These are phyloP conservation scores for Dysphania ambrosioides DNA, from an alignment of 148 eudicot species.

Conservation along the genomic window DNA sequence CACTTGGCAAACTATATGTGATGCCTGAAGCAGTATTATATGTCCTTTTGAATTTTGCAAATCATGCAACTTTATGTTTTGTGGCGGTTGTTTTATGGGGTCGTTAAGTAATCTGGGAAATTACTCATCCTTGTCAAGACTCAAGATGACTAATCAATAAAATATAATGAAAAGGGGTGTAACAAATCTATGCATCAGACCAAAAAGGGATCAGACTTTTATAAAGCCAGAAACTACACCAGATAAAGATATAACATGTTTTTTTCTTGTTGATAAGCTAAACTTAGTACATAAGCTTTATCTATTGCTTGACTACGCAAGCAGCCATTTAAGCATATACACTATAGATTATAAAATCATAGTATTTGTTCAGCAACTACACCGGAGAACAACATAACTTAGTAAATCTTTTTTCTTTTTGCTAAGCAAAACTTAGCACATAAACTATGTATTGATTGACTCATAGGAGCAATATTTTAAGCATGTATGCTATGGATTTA, in stretches of 20 bases:
- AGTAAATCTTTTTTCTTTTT: no score
- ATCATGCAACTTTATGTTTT: background rate
- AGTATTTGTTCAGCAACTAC: background rate
- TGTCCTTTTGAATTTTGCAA: background rate
- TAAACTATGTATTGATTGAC: background rate
- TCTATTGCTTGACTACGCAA: background rate
- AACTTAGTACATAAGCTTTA: background rate
- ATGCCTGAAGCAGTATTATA: background rate
- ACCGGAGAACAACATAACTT: background rate
- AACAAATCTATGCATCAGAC: no score
- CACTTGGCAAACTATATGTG: background rate
- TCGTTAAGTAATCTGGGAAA: background rate
- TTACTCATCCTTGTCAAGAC: background rate
- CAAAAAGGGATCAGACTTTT: no score
- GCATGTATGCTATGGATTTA: background rate
- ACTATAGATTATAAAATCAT: no score
- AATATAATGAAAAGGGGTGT: background rate
- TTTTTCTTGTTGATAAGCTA: background rate
- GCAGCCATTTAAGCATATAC: background rate
- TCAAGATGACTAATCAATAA: background rate
- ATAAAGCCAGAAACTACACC: background rate
- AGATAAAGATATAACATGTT: background rate
- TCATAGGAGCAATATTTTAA: no score
- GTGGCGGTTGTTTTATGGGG: no score
- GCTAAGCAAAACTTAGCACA: background rate